Percentiles rank a stretch among this genome's conserved stretches.
Conservation (phyloP, 2,329 filamentous ascomycete genomes). For the Verticillium klebahnii region DNA sequence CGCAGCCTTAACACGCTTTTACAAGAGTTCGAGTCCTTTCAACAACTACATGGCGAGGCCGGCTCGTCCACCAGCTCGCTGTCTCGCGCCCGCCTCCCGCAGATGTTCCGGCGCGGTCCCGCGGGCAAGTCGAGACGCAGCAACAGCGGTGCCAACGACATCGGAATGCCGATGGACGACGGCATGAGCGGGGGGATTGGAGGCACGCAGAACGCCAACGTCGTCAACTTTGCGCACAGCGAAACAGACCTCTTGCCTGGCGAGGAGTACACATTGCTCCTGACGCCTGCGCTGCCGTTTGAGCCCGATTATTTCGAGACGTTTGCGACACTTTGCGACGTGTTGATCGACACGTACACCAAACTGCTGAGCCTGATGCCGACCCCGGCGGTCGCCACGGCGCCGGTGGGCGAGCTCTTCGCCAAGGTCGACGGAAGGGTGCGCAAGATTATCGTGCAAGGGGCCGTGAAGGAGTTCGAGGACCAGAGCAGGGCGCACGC, state of each 20-base stretch:
- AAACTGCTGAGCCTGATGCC: slow-evolving; percentile 70
- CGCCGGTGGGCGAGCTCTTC: slow-evolving; percentile 75
- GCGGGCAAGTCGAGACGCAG: slow-evolving; percentile 53
- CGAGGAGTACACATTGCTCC: slow-evolving; percentile 81
- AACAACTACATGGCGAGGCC: slow-evolving; percentile 77
- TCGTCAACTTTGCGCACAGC: slow-evolving; percentile 54
- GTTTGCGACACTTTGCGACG: slow-evolving; percentile 92
- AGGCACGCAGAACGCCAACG: slow-evolving; percentile 31
- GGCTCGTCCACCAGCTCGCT: slow-evolving; percentile 65
- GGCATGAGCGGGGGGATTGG: slow-evolving; percentile 17
- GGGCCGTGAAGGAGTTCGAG: slow-evolving; percentile 88
- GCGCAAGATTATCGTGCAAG: slow-evolving; percentile 82
- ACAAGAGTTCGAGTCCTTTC: slow-evolving; percentile 89
- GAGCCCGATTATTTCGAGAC: slow-evolving; percentile 97
- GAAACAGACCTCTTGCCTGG: slow-evolving; percentile 68
- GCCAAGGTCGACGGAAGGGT: slow-evolving; percentile 82
- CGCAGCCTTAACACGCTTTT: slow-evolving; percentile 81
- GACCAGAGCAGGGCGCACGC: slow-evolving; percentile 73
- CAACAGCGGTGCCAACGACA: slow-evolving; percentile 40
- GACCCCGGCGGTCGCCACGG: slow-evolving; percentile 68
- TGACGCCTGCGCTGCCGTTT: slow-evolving; percentile 91
- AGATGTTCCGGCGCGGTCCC: slow-evolving; percentile 72
- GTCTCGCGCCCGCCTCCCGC: slow-evolving; percentile 72
- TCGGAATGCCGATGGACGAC: slow-evolving; percentile 23
- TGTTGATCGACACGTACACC: slow-evolving; percentile 87